Evolutionary conservation across 495 filamentous ascomycete genomes (phyloP), one percentile per base, ranked within the genome.

Genomic region (Xylaria sp.): DNA sequence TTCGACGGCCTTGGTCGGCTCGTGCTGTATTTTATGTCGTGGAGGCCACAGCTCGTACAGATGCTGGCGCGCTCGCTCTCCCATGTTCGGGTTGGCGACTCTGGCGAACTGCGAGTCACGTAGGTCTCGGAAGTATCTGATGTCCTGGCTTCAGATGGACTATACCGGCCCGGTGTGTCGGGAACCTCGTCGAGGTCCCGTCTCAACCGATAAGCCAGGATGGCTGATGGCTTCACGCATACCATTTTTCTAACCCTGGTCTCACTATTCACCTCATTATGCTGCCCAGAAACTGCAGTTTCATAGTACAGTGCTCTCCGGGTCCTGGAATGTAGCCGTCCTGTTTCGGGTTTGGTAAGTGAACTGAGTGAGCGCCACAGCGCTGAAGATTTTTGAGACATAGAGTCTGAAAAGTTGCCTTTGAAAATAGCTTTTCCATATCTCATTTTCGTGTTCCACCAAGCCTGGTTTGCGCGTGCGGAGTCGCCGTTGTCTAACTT

Each of bases 51-150:
- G 24, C 26, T 24, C 26, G 24, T 33, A 33, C 14, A 52, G 7
- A 66, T 11, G 19, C 29, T 52, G 0, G 62, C 44, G 43, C 37
- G 61, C 21, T 63, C 61, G 21, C 15, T 31, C 61, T 63, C 41
- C 61, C 21, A 44, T 31, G n/a, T 63, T 35, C 52, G 44, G 26
- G 35, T 37, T 35, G 67, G 7, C n/a, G 65, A 24, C n/a, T 26
- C 37, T 15, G 11, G 15, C 0, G 67, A 62, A 63, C 52, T 74
- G n/a, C 40, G 52, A 7, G n/a, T 67, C 9, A 77, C 83, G 79
- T 72, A 85, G 83, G 84, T 89, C 80, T 77, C 86, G 76, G 72
- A 84, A 77, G 69, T 85, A 82, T 57, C 87, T 79, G 61, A 83
- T 79, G 77, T 80, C 61, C 68, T 61, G 31, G 74, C 50, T 57